phyloP scores from a whole-genome alignment of 2,329 filamentous ascomycete species.

The Tolypocladium pustulatum region DNA sequence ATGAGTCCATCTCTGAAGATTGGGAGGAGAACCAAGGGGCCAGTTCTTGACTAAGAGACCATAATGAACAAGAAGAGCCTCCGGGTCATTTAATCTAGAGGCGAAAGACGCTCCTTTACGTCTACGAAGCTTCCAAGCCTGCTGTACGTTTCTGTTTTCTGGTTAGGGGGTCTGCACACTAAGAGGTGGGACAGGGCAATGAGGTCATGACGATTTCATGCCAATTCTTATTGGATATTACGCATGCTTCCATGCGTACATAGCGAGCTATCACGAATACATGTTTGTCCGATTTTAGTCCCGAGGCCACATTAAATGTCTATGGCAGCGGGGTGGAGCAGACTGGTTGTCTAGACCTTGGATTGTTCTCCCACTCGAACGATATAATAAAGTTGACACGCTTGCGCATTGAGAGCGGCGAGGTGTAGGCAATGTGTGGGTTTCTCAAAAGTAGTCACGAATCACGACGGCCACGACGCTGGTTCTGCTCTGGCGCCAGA shows the following conservation, averaged over 20 bases:
- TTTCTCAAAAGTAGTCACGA: slow-evolving; percentile 3
- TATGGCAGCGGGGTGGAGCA: slow-evolving; percentile 55
- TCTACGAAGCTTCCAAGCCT: no score
- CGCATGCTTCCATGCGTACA: neutral
- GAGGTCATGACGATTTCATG: slow-evolving; percentile 1
- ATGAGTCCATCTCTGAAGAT: no score
- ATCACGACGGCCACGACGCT: neutral
- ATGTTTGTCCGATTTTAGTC: slow-evolving; percentile 57
- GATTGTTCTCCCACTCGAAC: slow-evolving; percentile 53
- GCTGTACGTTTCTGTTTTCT: no score
- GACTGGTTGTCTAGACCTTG: slow-evolving; percentile 58
- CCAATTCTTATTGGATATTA: neutral
- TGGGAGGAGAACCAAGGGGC: no score
- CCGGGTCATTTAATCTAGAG: no score
- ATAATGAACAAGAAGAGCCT: no score
- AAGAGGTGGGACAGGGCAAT: neutral
- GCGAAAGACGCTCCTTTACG: no score
- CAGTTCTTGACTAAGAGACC: no score
- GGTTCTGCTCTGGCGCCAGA: neutral
- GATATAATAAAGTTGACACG: slow-evolving; percentile 47
- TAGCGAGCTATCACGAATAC: slow-evolving; percentile 3
- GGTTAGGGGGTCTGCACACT: no score
- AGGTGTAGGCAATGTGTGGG: slow-evolving; percentile 55
- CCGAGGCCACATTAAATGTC: slow-evolving; percentile 43
- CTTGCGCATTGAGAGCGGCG: slow-evolving; percentile 45